Conservation (phyloP, 768 basidiomycete genomes). For the Harrya chromipes region DNA sequence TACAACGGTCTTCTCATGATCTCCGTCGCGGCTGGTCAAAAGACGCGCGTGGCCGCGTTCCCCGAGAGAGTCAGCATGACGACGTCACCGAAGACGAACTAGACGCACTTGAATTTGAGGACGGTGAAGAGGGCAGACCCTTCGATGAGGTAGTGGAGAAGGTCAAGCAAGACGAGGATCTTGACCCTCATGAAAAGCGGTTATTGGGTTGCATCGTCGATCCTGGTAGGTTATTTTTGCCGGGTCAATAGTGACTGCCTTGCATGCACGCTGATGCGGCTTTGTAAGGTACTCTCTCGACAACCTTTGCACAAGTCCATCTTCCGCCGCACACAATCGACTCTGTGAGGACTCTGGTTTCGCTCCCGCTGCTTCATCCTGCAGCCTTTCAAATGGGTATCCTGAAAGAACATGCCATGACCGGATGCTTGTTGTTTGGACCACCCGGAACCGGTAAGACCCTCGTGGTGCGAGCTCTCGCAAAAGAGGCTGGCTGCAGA, state of each 20-base stretch:
- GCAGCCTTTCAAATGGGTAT: conserved; percentile 86
- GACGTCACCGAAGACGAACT: conserved; percentile 31
- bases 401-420: conserved; percentile 88
- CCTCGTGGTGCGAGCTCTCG: conserved; percentile 82
- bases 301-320: conserved; percentile 85
- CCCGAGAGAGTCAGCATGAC: conserved; percentile 36
- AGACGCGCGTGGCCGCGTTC: conserved; percentile 39
- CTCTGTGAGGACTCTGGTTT: conserved; percentile 87
- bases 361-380: conserved; percentile 83
- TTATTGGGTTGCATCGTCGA: conserved; percentile 86
- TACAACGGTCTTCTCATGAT: conserved; percentile 47
- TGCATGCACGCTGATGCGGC: conserved; percentile 6
- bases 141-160: conserved; percentile 74
- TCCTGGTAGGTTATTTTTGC: conserved; percentile 44
- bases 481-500: conserved; percentile 89
- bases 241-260: not conserved
- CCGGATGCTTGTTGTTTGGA: conserved; percentile 87
- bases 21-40: conserved; percentile 61
- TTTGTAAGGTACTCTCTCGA: conserved; percentile 62
- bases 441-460: conserved; percentile 95
- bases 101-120: conserved; percentile 34
- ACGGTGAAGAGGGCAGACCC: conserved; percentile 19
- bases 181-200: conserved; percentile 79
- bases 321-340: conserved; percentile 87
- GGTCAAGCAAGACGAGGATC: conserved; percentile 68